Evolutionary conservation across 768 basidiomycete genomes (phyloP).

Genomic region (Tylopilus rubrobrunneus): DNA sequence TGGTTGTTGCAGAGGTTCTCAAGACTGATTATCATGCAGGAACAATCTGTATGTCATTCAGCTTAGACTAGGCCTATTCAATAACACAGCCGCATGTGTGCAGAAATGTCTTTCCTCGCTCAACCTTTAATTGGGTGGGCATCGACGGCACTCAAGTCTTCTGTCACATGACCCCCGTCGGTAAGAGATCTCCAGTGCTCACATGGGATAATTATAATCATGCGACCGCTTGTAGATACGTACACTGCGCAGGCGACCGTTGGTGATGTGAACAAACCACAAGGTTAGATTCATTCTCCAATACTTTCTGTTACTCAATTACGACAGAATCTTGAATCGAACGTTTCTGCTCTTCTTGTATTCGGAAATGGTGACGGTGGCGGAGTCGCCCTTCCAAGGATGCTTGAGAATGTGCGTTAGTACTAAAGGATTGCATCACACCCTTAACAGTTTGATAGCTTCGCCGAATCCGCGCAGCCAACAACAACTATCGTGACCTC

Average conservation of each 20-base stretch:
- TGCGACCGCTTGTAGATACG: constrained; percentile 62
- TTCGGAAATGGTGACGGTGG: constrained; percentile 98
- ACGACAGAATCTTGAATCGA: constrained; percentile 75
- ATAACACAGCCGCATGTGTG: background rate
- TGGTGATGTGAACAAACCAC: constrained; percentile 85
- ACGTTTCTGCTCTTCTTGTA: constrained; percentile 72
- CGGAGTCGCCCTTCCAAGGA: constrained; percentile 80
- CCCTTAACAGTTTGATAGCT: constrained; percentile 46
- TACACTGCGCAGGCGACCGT: constrained; percentile 92
- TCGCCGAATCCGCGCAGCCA: constrained; percentile 80
- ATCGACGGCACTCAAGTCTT: constrained; percentile 92
- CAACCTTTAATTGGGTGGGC: constrained; percentile 96
- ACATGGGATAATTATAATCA: background rate
- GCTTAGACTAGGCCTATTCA: background rate
- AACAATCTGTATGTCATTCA: constrained; percentile 63
- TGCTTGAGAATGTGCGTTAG: constrained; percentile 83
- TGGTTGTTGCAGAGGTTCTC: background rate
- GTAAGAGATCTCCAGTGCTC: constrained; percentile 26
- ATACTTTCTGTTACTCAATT: background rate
- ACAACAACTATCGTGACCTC: constrained; percentile 78
- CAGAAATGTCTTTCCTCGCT: constrained; percentile 90
- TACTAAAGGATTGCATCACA: background rate
- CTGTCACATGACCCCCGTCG: constrained; percentile 96
- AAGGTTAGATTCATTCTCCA: constrained; percentile 51
- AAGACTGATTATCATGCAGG: constrained; percentile 35